phyloP scores from a whole-genome alignment of 2,329 filamentous ascomycete genomes.

The Scedosporium aurantiacum region DNA sequence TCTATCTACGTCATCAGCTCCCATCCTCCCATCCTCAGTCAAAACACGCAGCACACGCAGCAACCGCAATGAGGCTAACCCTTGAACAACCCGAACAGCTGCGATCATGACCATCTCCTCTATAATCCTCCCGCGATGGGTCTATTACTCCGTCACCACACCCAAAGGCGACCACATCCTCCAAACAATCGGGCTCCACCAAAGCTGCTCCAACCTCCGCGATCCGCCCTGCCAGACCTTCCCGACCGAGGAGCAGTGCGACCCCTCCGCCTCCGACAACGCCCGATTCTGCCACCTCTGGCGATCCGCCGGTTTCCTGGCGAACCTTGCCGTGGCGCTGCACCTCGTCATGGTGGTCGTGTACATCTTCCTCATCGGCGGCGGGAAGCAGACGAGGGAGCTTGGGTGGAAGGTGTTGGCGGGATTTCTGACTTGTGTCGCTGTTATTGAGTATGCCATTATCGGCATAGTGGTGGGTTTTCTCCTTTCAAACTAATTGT shows the following conservation, averaged over 20 bases:
- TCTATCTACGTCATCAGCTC: background rate
- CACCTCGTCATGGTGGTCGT: constrained; percentile 72
- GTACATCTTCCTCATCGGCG: constrained; percentile 65
- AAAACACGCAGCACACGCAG: background rate
- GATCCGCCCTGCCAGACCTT: constrained; percentile 45
- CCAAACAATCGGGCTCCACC: constrained; percentile 67
- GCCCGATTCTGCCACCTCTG: constrained; percentile 86
- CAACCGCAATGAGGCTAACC: constrained; percentile 18
- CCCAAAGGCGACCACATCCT: constrained; percentile 34
- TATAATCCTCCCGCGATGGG: constrained; percentile 61
- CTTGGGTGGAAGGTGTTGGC: constrained; percentile 71
- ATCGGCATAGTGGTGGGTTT: constrained; percentile 71
- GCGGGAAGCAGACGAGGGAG: constrained; percentile 70
- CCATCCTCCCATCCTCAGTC: background rate
- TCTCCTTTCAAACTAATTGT: background rate
- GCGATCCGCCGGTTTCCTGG: constrained; percentile 78
- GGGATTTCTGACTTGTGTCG: constrained; percentile 53
- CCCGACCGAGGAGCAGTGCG: constrained; percentile 57
- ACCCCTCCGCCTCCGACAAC: constrained; percentile 22
- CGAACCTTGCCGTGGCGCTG: constrained; percentile 72
- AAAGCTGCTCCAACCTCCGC: constrained; percentile 62
- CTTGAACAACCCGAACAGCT: constrained; percentile 31
- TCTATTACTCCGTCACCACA: constrained; percentile 48
- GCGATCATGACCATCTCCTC: constrained; percentile 61
- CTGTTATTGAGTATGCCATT: constrained; percentile 58